Percentiles rank a stretch among this genome's conserved stretches.
Conservation (phyloP, 116 monocot genomes). For the Thalassia testudinum region DNA sequence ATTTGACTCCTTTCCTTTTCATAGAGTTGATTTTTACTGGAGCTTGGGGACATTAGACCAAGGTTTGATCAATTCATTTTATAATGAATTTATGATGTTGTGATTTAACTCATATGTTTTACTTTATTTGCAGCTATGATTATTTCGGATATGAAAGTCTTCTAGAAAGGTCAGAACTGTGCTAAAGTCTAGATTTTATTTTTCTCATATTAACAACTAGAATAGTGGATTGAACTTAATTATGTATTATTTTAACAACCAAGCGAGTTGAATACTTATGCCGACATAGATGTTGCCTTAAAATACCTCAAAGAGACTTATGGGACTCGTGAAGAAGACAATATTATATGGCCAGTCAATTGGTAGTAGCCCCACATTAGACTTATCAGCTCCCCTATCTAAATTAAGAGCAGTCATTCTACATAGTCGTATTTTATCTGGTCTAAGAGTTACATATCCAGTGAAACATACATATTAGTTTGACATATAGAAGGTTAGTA, state of each 20-base stretch:
- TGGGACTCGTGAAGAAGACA: constrained; percentile 12
- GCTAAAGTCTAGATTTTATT: not conserved
- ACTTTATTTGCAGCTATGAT: constrained; percentile 35
- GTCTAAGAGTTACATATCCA: no score
- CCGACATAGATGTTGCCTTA: constrained; percentile 35
- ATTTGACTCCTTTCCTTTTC: no score
- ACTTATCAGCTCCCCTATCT: constrained; percentile 21
- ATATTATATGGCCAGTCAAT: constrained; percentile 43
- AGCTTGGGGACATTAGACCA: no score
- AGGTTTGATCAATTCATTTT: no score
- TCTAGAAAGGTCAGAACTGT: constrained; percentile 26
- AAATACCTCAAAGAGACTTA: constrained; percentile 24
- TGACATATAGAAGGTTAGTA: constrained; percentile 30
- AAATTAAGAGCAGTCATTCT: constrained; percentile 25
- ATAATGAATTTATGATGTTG: no score
- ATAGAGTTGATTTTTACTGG: no score
- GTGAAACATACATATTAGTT: constrained; percentile 41
- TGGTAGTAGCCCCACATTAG: constrained; percentile 39
- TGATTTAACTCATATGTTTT: no score
- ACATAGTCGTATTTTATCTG: constrained; percentile 41
- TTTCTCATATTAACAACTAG: not conserved
- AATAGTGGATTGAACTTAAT: not conserved
- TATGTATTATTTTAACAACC: constrained; percentile 13
- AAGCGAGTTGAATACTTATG: constrained; percentile 41
- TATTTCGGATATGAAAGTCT: constrained; percentile 37